Evolutionary conservation across 768 basidiomycete genomes (phyloP), one percentile per base, ranked within the genome.

Genomic region (Suillus americanus): DNA sequence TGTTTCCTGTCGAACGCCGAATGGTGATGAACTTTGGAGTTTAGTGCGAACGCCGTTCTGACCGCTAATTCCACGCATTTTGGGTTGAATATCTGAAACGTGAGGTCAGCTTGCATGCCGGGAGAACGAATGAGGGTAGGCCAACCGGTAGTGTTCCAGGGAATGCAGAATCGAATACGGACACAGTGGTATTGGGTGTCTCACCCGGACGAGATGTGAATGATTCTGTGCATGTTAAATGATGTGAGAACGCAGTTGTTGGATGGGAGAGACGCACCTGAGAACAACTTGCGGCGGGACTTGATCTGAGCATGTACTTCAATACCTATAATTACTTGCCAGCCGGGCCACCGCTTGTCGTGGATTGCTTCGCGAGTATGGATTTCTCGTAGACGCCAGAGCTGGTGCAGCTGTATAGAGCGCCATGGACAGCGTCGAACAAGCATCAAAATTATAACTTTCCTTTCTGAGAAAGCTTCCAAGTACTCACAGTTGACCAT

Each of bases 1-100:
- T 99, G 97, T 74, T 99, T 99, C 68, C 97, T 82, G 76, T 99
- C 97, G 70, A 99, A 99, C 0, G 92, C 84, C 0, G 94, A 97
- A 23, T 83, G 81, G 0, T 68, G 67, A 67, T 92, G 92, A 60
- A 97, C 81, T 5, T 83, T 67, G 14, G 87, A 81, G 40, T 84
- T 77, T 28, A 99, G 81, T 5, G 95, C 95, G 2, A 95, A 70
- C 0, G 95, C 92, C 0, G 94, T 89, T 9, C 92, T 83, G 0
- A 95, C 75, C 3, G 91, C 94, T 7, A 97, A 83, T 65, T 90
- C 85, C 3, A 97, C 89, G 64, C 89, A 90, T 74, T 80, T 83
- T 16, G 82, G 79, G 69, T 92, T 92, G 65, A 92, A 70, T 64
- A 71, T 83, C 88, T 89, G 28, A 70, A 33, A 56, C 51, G 30